These are phyloP conservation scores for Mortierella sp. DNA, from an alignment of 371 early-diverging fungal genomes.

Conservation along the genomic window DNA sequence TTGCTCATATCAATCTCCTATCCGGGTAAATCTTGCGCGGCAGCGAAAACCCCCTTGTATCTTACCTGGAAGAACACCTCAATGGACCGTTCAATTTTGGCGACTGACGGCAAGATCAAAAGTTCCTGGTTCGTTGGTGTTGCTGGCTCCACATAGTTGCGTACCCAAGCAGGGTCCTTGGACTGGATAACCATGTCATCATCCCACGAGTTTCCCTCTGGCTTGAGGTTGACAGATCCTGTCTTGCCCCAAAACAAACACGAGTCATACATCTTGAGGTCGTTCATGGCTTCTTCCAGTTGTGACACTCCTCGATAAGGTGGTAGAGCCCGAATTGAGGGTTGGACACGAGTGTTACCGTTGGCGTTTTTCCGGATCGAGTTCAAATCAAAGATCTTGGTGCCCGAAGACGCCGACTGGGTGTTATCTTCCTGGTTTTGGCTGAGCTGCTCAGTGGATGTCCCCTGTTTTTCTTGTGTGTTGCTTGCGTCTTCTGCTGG, in stretches of 20 bases:
- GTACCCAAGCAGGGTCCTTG: constrained; percentile 55
- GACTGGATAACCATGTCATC: constrained; percentile 56
- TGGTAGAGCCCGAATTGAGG: constrained; percentile 44
- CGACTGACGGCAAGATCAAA: constrained; percentile 40
- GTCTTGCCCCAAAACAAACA: constrained; percentile 50
- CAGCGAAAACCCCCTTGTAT: background rate
- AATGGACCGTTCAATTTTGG: constrained; percentile 47
- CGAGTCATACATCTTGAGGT: constrained; percentile 31
- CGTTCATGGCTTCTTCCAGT: constrained; percentile 52
- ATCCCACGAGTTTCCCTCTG: constrained; percentile 57
- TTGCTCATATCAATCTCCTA: background rate
- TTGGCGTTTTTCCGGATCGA: constrained; percentile 3
- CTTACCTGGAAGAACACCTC: constrained; percentile 39
- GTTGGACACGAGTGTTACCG: constrained; percentile 22
- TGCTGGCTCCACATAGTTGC: constrained; percentile 35
- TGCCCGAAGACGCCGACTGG: background rate
- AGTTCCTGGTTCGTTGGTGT: constrained; percentile 45
- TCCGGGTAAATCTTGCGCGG: background rate
- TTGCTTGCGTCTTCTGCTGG: constrained; percentile 30
- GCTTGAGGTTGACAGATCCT: constrained; percentile 51
- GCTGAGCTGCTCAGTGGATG: background rate
- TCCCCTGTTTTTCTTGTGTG: background rate
- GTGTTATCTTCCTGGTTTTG: constrained; percentile 8
- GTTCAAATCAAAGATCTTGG: background rate
- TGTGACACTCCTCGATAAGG: constrained; percentile 44